A percentile compares a stretch with the other conserved stretches of the same genome.
phyloP scores from a whole-genome alignment of 2,329 filamentous ascomycete species.

The Zarea fungicola region DNA sequence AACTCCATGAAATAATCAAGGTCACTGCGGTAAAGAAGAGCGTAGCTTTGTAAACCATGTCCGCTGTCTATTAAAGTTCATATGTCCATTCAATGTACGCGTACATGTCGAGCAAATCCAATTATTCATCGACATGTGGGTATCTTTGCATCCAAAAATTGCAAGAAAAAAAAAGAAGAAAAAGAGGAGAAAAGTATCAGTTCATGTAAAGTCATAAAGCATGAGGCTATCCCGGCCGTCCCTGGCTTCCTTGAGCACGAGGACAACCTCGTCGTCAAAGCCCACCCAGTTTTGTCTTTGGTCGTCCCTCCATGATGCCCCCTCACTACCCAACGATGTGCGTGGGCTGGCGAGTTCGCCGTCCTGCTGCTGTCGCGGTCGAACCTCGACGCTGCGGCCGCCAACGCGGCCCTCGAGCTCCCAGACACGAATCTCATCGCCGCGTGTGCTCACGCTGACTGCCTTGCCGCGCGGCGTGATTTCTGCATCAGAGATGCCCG shows the following conservation, averaged over 20 bases:
- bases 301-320: slow-evolving; percentile 9
- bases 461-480: slow-evolving; percentile 82
- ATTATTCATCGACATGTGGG: neutral
- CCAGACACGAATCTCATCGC: slow-evolving; percentile 79
- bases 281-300: slow-evolving; percentile 63
- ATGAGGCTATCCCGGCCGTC: slow-evolving; percentile 67
- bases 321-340: slow-evolving; percentile 15
- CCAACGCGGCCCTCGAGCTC: slow-evolving; percentile 70
- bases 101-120: neutral
- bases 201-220: slow-evolving; percentile 79
- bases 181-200: neutral
- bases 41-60: neutral
- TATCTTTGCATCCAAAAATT: neutral
- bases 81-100: neutral
- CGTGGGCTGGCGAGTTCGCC: too few species aligned
- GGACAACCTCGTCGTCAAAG: slow-evolving; percentile 89
- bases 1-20: too few species aligned
- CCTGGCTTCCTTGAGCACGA: slow-evolving; percentile 68
- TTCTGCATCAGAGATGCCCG: slow-evolving; percentile 78
- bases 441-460: slow-evolving; percentile 79
- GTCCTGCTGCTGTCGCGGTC: slow-evolving; percentile 27
- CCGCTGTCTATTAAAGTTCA: neutral
- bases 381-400: slow-evolving; percentile 51
- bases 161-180: neutral
- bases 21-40: too few species aligned